Percentiles rank a stretch among this genome's conserved stretches.
Conservation (phyloP, 495 filamentous ascomycete species). For the Penicillium goetzii region DNA sequence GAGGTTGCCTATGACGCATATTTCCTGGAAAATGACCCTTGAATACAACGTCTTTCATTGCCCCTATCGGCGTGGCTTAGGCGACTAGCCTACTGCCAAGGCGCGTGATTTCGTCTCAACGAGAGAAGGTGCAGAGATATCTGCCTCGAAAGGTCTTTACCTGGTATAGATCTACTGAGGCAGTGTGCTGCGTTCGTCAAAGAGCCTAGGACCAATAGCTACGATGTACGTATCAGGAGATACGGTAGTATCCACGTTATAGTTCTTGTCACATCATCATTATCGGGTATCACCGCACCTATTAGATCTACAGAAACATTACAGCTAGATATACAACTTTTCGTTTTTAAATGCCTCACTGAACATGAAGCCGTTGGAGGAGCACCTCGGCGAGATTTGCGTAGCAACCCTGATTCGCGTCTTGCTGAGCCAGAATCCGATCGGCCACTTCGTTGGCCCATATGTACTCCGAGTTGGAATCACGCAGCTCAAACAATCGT, state of each 20-base stretch:
- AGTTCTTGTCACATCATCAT: neutral
- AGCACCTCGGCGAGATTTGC: slow-evolving; percentile 43
- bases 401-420: slow-evolving; percentile 31
- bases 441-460: slow-evolving; percentile 44
- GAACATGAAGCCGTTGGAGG: slow-evolving; percentile 27
- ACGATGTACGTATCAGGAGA: neutral
- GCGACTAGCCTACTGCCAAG: neutral
- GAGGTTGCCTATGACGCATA: slow-evolving; percentile 40
- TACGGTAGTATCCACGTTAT: neutral
- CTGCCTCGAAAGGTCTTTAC: too few relatives aligned
- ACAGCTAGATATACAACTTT: slow-evolving; percentile 27
- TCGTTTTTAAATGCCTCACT: slow-evolving; percentile 11
- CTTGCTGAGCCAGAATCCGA: slow-evolving; percentile 38
- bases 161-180: too few relatives aligned
- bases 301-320: slow-evolving; percentile 21
- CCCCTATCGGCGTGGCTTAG: neutral
- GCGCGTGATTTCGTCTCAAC: neutral
- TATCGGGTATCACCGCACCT: neutral
- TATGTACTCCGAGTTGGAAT: slow-evolving; percentile 38
- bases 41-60: neutral
- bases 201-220: too few relatives aligned
- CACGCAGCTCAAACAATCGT: slow-evolving; percentile 39
- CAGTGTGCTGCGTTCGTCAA: too few relatives aligned
- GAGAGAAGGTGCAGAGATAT: too few relatives aligned
- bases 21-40: slow-evolving; percentile 32